Base-by-base conservation (phyloP, 176 grass and related monocot species). In the Leersia perrieri region DNA sequence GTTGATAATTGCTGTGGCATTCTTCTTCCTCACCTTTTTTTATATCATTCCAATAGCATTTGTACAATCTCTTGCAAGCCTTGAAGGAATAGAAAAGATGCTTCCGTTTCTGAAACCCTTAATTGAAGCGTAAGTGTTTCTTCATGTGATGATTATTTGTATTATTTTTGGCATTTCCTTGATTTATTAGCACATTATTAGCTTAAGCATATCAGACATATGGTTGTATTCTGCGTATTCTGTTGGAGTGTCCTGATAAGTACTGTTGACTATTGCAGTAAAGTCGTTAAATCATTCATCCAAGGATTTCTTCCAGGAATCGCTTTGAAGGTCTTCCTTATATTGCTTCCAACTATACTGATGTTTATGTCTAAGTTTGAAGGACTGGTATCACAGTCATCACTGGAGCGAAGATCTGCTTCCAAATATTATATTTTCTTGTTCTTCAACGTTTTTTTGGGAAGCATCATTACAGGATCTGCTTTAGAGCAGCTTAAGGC, bases 321-420 rank as follows among this genome's bases (percentile, higher is more conserved):
- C 80, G 84, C 75, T 83, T 79, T 99, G 84, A 99, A 95, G 88
- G 84, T 99, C 64, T 99, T 99, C 87, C 84, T 99, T 13, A 90
- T 99, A 88, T 65, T 99, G 42, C 96, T 99, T 81, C 96, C 96
- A 42, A 91, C 39, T 61, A 99, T 99, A 91, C 85, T 95, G 76
- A 99, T 99, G 96, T 67, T 87, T 67, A 99, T 99, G 96, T 99
- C 92, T 12, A 95, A 99, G 82, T 91, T 95, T 65, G 92, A 99
- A 87, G 96, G 96, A 73, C 75, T 86, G 71, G 32, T 88, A 82
- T 91, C 90, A 63, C 86, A 89, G 49, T 99, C 96, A 68, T 68
- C 84, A 11, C 58, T 99, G 18, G 92, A 99, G 80, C 90, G 96
- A 34, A 92, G 89, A 86, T 84, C 87, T 68, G 96, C 96, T 49